phyloP scores from a whole-genome alignment of 352 stramenopile genomes.

The Peronospora belbahrii region DNA sequence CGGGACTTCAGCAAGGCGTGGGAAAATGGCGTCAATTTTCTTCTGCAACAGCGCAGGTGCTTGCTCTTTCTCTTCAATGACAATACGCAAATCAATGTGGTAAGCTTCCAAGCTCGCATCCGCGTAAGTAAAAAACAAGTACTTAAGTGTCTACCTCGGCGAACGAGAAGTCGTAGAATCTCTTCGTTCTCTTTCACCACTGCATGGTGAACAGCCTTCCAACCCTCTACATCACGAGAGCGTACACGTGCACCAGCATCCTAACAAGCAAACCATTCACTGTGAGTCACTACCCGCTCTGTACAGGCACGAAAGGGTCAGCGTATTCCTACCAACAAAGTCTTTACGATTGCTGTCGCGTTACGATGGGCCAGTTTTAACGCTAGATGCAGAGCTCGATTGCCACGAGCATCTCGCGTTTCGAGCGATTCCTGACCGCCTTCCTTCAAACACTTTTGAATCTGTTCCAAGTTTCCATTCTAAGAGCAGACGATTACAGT shows the following conservation, averaged over 20 bases:
- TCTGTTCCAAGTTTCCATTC: conserved; percentile 57
- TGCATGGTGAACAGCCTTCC: conserved; percentile 60
- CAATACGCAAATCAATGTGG: background rate
- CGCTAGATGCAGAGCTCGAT: conserved; percentile 54
- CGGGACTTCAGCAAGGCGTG: conserved; percentile 34
- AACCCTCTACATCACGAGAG: conserved; percentile 47
- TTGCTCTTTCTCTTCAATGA: conserved; percentile 48
- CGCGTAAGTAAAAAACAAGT: background rate
- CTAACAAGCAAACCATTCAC: conserved; percentile 12
- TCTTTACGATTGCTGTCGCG: conserved; percentile 41
- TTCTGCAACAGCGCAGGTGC: conserved; percentile 37
- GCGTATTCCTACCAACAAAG: conserved; percentile 36
- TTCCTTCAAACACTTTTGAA: conserved; percentile 25
- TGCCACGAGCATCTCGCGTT: conserved; percentile 42
- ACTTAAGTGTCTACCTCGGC: conserved; percentile 21
- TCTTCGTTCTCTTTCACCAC: conserved; percentile 59
- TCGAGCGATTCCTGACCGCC: conserved; percentile 32
- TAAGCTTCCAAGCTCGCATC: background rate
- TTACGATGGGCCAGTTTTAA: conserved; percentile 65
- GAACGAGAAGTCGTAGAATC: conserved; percentile 42
- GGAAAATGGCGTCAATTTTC: conserved; percentile 44
- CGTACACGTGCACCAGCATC: conserved; percentile 51
- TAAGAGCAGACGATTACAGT: conserved; percentile 6
- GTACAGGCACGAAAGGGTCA: background rate
- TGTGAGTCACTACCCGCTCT: background rate